phyloP scores from a whole-genome alignment of 1,284 basidiomycete genomes.

The Rhodotorula mucilaginosa region DNA sequence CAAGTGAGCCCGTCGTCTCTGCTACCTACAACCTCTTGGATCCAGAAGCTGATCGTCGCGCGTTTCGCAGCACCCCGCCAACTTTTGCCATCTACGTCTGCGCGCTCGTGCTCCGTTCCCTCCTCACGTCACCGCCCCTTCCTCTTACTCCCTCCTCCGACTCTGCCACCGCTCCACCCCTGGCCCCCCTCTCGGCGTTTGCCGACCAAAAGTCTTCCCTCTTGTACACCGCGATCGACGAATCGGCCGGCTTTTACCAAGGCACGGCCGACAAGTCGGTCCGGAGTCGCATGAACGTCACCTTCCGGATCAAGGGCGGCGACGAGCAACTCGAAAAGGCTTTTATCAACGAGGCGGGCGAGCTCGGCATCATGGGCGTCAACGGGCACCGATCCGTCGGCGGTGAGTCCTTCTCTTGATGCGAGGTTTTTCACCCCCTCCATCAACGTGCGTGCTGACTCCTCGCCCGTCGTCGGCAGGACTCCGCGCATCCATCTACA shows the following conservation, averaged over 20 bases:
- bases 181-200: constrained; percentile 60
- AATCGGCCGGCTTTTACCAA: constrained; percentile 45
- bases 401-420: constrained; percentile 54
- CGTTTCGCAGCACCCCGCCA: constrained; percentile 66
- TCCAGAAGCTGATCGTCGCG: too few species aligned
- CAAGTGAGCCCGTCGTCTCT: constrained; percentile 55
- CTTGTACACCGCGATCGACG: constrained; percentile 68
- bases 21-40: too few species aligned
- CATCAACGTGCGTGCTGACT: too few species aligned
- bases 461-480: constrained; percentile 59
- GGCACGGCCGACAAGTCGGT: constrained; percentile 38
- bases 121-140: constrained; percentile 49
- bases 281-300: constrained; percentile 79
- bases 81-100: constrained; percentile 90
- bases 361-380: constrained; percentile 72
- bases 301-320: constrained; percentile 67
- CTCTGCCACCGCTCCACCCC: constrained; percentile 50
- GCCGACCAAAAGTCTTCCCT: constrained; percentile 71
- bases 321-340: constrained; percentile 59
- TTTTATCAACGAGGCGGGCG: constrained; percentile 76
- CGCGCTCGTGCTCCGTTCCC: constrained; percentile 77
- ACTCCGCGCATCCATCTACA: constrained; percentile 89
- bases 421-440: neutral
- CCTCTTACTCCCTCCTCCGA: constrained; percentile 50
- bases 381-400: constrained; percentile 75